Base-by-base conservation (phyloP, 352 stramenopile genomes). In the Globisporangium paroecandrum region DNA sequence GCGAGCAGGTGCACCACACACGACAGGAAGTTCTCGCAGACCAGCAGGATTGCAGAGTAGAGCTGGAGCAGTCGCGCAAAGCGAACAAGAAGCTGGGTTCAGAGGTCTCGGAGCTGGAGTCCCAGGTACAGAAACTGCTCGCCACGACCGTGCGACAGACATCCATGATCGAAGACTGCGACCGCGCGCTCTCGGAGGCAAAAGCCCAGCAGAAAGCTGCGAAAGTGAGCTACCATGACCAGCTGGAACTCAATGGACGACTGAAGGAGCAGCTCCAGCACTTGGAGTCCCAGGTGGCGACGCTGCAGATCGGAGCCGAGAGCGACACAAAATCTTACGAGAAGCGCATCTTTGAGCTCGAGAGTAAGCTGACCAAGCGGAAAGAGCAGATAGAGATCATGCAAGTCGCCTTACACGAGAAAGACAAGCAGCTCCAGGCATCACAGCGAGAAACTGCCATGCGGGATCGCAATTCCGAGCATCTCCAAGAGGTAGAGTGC, bases 151-250 rank as follows among this genome's bases (percentile, higher is more conserved):
- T 84, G 53, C 66, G 83, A 7, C 85, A 93, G 66, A 91, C 82
- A 34, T 73, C 71, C n/a, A 76, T 93, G 61, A 90, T 91, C 38
- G 83, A 93, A 51, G 85, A 93, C 54, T 93, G 81, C 51, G 81
- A 93, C 54, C 82, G 80, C 18, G 75, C 74, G 32, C 65, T 93
- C 4, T 75, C 72, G 3, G 79, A 90, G 29, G 68, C 74, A 13
- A 79, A 81, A 66, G 66, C 36, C 8, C 78, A 84, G 58, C 71
- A 81, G 9, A 61, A 77, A n/a, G 65, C 59, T 29, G 65, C 71
- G 20, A 75, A 74, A 13, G 53, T 41, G 10, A 82, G 60, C 56
- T 88, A 85, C 34, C 75, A 83, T 53, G 73, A 87, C 29, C 78
- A 90, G 34, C 41, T 82, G 7, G 59, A 79, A 54, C 62, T 77